A percentile compares a stretch with the other conserved stretches of the same genome.
phyloP scores from a whole-genome alignment of 2,329 filamentous ascomycete species.

The Fusarium keratoplasticum region DNA sequence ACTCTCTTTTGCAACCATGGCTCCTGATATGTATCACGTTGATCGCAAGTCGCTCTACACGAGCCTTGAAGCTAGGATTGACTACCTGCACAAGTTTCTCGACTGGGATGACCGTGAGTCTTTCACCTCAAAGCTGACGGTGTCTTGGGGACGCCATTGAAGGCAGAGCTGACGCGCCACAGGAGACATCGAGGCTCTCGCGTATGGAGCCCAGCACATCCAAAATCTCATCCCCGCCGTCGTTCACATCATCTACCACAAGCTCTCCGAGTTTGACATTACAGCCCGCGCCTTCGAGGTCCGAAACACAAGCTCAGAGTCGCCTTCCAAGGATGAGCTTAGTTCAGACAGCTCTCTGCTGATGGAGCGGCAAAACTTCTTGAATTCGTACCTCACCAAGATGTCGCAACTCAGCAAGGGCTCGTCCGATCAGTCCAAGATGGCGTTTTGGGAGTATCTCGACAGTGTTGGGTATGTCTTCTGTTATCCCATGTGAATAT shows the following conservation, averaged over 20 bases:
- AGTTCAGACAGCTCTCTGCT: conserved; percentile 12
- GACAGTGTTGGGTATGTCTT: conserved; percentile 23
- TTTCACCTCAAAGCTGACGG: neutral
- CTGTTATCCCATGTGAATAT: neutral
- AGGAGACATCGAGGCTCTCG: conserved; percentile 24
- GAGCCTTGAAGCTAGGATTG: conserved; percentile 24
- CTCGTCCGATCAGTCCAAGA: conserved; percentile 21
- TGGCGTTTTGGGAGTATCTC: conserved; percentile 29
- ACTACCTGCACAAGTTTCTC: conserved; percentile 24
- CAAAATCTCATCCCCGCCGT: conserved; percentile 25
- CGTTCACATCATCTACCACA: conserved; percentile 23
- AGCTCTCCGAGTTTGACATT: conserved; percentile 28
- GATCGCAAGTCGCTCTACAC: conserved; percentile 29
- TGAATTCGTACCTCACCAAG: conserved; percentile 23
- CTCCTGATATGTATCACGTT: conserved; percentile 4
- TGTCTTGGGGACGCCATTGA: neutral
- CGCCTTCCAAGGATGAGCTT: neutral
- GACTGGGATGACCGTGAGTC: conserved; percentile 22
- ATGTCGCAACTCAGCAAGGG: conserved; percentile 22
- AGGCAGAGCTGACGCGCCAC: neutral
- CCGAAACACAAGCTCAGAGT: conserved; percentile 20
- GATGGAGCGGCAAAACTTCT: conserved; percentile 10
- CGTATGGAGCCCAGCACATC: conserved; percentile 24
- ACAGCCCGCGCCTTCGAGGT: conserved; percentile 25
- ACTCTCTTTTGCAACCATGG: neutral